Conservation (phyloP, 2,329 filamentous ascomycete genomes). For the Penicillium sp. region DNA sequence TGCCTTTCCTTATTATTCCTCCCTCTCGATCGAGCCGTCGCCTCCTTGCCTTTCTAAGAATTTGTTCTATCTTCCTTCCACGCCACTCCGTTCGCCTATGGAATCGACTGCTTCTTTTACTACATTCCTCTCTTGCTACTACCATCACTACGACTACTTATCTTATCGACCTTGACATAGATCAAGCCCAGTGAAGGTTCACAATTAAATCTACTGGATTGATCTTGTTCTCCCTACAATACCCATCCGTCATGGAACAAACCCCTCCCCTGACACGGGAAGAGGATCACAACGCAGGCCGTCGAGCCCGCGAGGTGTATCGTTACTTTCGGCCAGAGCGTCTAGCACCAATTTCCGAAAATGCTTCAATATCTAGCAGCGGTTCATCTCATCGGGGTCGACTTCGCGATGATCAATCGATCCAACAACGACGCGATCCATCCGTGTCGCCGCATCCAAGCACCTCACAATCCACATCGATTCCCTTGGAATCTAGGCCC, state of each 20-base stretch:
- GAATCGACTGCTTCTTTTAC: not conserved
- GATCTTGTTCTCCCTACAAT: not conserved
- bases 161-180: not conserved
- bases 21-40: not conserved
- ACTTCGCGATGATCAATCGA: not conserved
- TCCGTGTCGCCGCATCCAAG: slow-evolving; percentile 4
- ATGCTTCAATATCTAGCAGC: not conserved
- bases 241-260: slow-evolving; percentile 2
- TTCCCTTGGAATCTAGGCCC: slow-evolving; percentile 12
- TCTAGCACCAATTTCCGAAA: slow-evolving; percentile 7
- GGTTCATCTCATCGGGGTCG: not conserved
- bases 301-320: slow-evolving; percentile 42
- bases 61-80: too few relatives aligned
- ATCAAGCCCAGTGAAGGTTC: not conserved
- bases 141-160: not conserved
- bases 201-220: not conserved
- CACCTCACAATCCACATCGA: slow-evolving; percentile 1
- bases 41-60: not conserved
- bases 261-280: not conserved
- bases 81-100: not conserved
- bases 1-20: not conserved
- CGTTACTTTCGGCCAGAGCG: slow-evolving; percentile 39
- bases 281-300: slow-evolving; percentile 31
- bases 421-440: slow-evolving; percentile 7
- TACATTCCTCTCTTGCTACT: not conserved